A percentile compares a stretch with the other conserved stretches of the same genome.
These are phyloP conservation scores for Curvularia sp. DNA, from an alignment of 2,329 filamentous ascomycete species.

Conservation along the genomic window DNA sequence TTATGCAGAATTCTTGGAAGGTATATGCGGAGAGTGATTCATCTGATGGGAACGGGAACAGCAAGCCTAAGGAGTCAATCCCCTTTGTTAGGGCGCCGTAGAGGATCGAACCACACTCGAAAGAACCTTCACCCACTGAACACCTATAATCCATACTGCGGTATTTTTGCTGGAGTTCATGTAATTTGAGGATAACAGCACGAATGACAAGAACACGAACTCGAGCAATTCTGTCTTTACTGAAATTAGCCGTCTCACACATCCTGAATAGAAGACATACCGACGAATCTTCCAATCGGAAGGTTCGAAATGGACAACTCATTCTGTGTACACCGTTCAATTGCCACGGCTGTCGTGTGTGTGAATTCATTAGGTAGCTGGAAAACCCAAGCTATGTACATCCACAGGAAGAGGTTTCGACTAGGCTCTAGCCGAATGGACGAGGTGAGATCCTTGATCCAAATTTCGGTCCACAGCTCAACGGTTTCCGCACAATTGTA, in stretches of 20 bases:
- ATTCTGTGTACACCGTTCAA: neutral
- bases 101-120: neutral
- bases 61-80: neutral
- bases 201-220: too few relatives aligned
- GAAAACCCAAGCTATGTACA: slow-evolving; percentile 2
- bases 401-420: slow-evolving; percentile 1
- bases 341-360: neutral
- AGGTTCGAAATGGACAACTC: neutral
- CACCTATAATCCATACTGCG: too few relatives aligned
- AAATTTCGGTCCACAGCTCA: neutral
- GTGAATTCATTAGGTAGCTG: neutral
- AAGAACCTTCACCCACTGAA: too few relatives aligned
- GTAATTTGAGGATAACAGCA: too few relatives aligned
- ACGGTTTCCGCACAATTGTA: neutral
- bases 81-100: neutral
- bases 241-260: neutral
- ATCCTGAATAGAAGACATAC: neutral
- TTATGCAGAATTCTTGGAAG: too few relatives aligned
- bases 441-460: neutral
- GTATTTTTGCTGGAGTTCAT: too few relatives aligned
- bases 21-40: too few relatives aligned
- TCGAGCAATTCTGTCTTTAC: neutral
- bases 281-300: neutral
- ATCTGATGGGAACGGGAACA: too few relatives aligned
- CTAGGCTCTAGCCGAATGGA: neutral